Conservation (phyloP, 352 stramenopile genomes). For the Globisporangium takayamanum region DNA sequence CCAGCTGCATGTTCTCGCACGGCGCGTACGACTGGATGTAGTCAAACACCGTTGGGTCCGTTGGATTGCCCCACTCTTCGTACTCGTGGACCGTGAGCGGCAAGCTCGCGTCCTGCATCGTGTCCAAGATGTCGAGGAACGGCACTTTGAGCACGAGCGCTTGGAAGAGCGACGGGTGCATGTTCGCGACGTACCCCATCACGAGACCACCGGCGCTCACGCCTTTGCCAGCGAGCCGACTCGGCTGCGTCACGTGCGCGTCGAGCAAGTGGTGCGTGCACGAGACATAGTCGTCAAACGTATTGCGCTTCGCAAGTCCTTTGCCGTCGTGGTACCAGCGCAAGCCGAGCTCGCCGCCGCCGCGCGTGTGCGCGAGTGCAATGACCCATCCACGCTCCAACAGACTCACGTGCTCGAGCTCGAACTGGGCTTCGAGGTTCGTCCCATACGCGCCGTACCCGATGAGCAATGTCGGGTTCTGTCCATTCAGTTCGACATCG, state of each 20-base stretch:
- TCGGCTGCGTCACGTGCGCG: constrained; percentile 51
- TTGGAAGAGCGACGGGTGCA: constrained; percentile 60
- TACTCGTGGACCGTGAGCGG: constrained; percentile 90
- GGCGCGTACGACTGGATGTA: constrained; percentile 85
- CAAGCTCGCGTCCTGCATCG: constrained; percentile 81
- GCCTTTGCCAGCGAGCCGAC: constrained; percentile 62
- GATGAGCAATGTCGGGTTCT: constrained; percentile 80
- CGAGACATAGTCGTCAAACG: constrained; percentile 80
- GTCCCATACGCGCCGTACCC: constrained; percentile 88
- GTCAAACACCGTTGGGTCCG: constrained; percentile 27
- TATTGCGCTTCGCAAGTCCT: constrained; percentile 72
- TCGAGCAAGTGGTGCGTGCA: constrained; percentile 64
- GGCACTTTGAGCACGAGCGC: constrained; percentile 85
- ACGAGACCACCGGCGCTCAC: constrained; percentile 84
- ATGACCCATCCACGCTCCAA: constrained; percentile 86
- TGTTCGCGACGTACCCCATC: constrained; percentile 85
- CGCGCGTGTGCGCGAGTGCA: constrained; percentile 85
- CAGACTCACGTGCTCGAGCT: constrained; percentile 78
- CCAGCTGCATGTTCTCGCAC: constrained; percentile 54
- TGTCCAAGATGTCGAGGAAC: constrained; percentile 85
- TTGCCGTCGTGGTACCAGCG: constrained; percentile 85
- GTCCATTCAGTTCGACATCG: constrained; percentile 37
- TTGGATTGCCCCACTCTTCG: constrained; percentile 87
- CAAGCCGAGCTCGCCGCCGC: constrained; percentile 84
- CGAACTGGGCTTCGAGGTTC: constrained; percentile 83